Percentiles rank a stretch among this genome's conserved stretches.
Conservation (phyloP, 768 basidiomycete species). For the Filobasidium wieringae region DNA sequence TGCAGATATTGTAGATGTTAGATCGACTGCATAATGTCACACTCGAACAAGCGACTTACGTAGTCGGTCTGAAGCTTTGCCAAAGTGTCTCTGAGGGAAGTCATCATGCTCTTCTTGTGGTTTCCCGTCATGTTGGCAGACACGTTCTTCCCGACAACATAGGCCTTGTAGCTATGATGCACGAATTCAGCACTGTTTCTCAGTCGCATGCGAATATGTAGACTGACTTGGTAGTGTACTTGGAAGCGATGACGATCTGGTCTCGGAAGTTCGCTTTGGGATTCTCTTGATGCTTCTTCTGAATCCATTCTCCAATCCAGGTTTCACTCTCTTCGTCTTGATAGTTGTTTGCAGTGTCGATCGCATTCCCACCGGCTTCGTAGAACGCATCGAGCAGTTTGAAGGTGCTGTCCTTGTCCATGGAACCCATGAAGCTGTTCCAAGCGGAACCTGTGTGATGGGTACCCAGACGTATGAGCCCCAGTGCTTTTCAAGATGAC, state of each 20-base stretch:
- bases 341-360: slow-evolving; percentile 47
- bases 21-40: neutral
- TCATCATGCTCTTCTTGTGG: slow-evolving; percentile 42
- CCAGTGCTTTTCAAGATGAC: no score
- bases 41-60: neutral
- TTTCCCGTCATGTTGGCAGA: slow-evolving; percentile 45
- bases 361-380: slow-evolving; percentile 46
- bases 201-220: neutral
- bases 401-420: slow-evolving; percentile 19
- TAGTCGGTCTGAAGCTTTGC: slow-evolving; percentile 21
- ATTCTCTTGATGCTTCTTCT: no score
- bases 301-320: slow-evolving; percentile 48
- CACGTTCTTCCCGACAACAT: slow-evolving; percentile 9
- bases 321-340: slow-evolving; percentile 51
- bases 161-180: neutral
- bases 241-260: slow-evolving; percentile 44
- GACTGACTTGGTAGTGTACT: neutral
- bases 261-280: slow-evolving; percentile 42
- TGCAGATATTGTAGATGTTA: neutral
- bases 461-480: slow-evolving; percentile 40
- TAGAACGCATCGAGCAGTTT: slow-evolving; percentile 19
- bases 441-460: slow-evolving; percentile 36
- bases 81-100: slow-evolving; percentile 31
- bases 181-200: no score
- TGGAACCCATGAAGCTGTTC: slow-evolving; percentile 23